These are phyloP conservation scores for Cymbopogon flexuosus DNA, from an alignment of 202 grass and related monocot species.

Conservation along the genomic window DNA sequence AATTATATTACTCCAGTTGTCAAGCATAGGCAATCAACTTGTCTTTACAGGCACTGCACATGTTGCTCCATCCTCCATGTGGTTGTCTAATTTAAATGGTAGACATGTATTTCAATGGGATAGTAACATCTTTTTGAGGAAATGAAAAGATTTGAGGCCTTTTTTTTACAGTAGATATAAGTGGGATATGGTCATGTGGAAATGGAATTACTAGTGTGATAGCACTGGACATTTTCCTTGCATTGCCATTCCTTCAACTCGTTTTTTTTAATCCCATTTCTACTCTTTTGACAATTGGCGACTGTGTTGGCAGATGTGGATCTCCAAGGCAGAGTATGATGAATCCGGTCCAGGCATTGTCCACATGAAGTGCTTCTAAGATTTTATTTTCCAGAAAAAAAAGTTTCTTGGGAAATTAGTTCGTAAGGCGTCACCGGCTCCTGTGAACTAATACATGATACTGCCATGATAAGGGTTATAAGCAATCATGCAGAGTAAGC, in stretches of 20 bases:
- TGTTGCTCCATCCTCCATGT: background rate
- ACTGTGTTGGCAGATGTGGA: slow-evolving; percentile 73
- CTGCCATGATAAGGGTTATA: background rate
- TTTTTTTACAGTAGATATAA: background rate
- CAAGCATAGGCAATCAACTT: background rate
- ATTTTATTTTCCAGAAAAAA: background rate
- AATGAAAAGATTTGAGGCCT: background rate
- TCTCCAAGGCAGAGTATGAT: slow-evolving; percentile 83
- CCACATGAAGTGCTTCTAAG: slow-evolving; percentile 89
- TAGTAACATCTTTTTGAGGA: background rate
- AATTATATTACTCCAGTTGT: background rate
- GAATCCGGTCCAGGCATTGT: slow-evolving; percentile 75
- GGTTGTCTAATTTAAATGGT: background rate
- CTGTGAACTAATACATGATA: background rate
- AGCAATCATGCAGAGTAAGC: background rate
- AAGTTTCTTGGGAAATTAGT: background rate
- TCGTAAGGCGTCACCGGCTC: background rate
- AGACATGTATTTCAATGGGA: background rate
- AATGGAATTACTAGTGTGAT: background rate
- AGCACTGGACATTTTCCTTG: background rate
- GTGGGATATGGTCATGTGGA: background rate
- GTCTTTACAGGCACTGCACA: background rate
- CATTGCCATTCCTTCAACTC: background rate
- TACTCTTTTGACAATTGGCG: background rate
- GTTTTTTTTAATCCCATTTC: background rate